A percentile compares a stretch with the other conserved stretches of the same genome.
phyloP scores from a whole-genome alignment of 2,329 filamentous ascomycete genomes.

The Cercospora nicotianae region DNA sequence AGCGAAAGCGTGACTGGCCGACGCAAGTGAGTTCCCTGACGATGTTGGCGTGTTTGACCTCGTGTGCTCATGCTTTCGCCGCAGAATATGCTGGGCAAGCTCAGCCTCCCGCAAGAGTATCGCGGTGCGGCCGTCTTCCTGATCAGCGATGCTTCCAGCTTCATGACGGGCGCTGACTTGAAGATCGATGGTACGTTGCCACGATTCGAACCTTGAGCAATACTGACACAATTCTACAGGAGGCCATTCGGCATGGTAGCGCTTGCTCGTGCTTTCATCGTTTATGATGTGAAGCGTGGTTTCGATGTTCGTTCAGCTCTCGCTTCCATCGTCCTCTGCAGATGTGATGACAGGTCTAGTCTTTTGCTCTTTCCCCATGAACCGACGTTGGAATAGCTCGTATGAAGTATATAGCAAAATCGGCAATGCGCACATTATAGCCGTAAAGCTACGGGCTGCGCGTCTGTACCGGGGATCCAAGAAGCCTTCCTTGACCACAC shows the following conservation, averaged over 20 bases:
- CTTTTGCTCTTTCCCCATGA: conserved; percentile 35
- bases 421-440: conserved; percentile 32
- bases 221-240: not conserved
- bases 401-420: conserved; percentile 33
- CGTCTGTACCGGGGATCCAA: conserved; percentile 33
- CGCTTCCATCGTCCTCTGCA: conserved; percentile 6
- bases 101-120: conserved; percentile 42
- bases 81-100: conserved; percentile 68
- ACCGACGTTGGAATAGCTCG: conserved; percentile 33
- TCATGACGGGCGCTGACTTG: conserved; percentile 58
- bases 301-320: not conserved
- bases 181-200: conserved; percentile 51
- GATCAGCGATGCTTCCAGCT: conserved; percentile 48
- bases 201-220: not conserved
- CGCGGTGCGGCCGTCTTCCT: conserved; percentile 43
- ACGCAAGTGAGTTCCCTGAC: conserved; percentile 51
- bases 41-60: not conserved
- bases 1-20: conserved; percentile 67
- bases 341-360: conserved; percentile 6
- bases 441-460: conserved; percentile 27
- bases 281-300: not conserved
- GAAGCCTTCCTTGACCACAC: conserved; percentile 28
- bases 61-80: not conserved
- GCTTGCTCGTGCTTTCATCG: not conserved
- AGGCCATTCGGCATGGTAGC: not conserved